phyloP scores from a whole-genome alignment of 169 alveolate species.

The Plasmodium blacklocki region DNA sequence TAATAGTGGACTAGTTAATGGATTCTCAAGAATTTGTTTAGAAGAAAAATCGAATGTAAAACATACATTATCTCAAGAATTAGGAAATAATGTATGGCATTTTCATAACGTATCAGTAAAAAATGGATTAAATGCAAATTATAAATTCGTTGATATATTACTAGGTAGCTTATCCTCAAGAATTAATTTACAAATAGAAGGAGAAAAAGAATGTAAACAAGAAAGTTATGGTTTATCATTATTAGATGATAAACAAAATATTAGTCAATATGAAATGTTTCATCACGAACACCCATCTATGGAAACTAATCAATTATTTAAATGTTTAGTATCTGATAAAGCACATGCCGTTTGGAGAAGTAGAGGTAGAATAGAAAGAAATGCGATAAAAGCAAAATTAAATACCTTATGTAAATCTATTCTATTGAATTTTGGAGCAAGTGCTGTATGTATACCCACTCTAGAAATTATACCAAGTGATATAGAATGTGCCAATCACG shows the following conservation, averaged over 20 bases:
- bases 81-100: conserved; percentile 75
- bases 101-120: conserved; percentile 79
- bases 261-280: conserved; percentile 80
- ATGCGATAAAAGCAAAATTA: conserved; percentile 79
- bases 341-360: conserved; percentile 83
- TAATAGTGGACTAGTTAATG: conserved; percentile 79
- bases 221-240: conserved; percentile 65
- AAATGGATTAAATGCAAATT: conserved; percentile 67
- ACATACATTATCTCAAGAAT: conserved; percentile 80
- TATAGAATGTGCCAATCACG: conserved; percentile 79
- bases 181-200: conserved; percentile 80
- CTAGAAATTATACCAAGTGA: conserved; percentile 82
- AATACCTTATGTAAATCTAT: conserved; percentile 78
- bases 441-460: conserved; percentile 81
- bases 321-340: conserved; percentile 77
- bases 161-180: conserved; percentile 78
- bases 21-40: conserved; percentile 76
- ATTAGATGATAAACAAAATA: conserved; percentile 64
- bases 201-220: conserved; percentile 54
- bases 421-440: conserved; percentile 79
- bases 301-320: conserved; percentile 78
- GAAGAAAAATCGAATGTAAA: conserved; percentile 78
- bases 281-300: conserved; percentile 79
- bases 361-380: conserved; percentile 79
- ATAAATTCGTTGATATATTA: conserved; percentile 66